These are phyloP conservation scores for Lasiodiplodia gonubiensis DNA, from an alignment of 2,329 filamentous ascomycete genomes.

Conservation along the genomic window DNA sequence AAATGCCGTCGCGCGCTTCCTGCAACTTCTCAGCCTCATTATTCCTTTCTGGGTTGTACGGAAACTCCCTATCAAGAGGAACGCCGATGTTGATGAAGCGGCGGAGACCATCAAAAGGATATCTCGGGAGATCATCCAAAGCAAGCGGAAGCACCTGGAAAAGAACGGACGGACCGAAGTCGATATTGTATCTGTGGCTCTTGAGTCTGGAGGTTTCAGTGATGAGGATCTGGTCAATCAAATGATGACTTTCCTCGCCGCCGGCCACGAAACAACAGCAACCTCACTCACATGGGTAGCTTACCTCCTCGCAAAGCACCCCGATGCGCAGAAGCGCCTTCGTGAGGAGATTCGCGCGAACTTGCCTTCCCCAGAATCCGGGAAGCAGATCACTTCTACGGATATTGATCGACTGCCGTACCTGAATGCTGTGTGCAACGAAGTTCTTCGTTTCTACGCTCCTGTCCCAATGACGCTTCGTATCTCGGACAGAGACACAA, in stretches of 20 bases:
- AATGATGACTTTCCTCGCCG: constrained; percentile 87
- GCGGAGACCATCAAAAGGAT: constrained; percentile 58
- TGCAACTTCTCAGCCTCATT: constrained; percentile 66
- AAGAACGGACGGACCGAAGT: constrained; percentile 57
- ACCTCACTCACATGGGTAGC: constrained; percentile 60
- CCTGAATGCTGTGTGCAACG: constrained; percentile 78
- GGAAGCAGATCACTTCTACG: constrained; percentile 54
- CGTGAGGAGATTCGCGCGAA: constrained; percentile 57
- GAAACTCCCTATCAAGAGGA: constrained; percentile 71
- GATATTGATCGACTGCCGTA: constrained; percentile 78
- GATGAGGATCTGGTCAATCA: constrained; percentile 86
- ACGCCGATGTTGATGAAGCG: constrained; percentile 52
- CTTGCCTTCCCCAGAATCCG: constrained; percentile 51
- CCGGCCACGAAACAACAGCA: constrained; percentile 65
- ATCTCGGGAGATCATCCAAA: constrained; percentile 70
- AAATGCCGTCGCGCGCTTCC: constrained; percentile 56
- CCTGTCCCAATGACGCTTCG: constrained; percentile 76
- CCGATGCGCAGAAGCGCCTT: constrained; percentile 54
- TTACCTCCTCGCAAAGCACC: constrained; percentile 59
- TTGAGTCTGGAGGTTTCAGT: constrained; percentile 75
- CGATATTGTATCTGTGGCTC: constrained; percentile 81
- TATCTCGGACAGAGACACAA: constrained; percentile 67
- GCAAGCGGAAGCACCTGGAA: constrained; percentile 68
- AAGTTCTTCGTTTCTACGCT: constrained; percentile 74
- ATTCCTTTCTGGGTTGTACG: constrained; percentile 67